Conservation (phyloP, 305 asterid species). For the Lippia alba region DNA sequence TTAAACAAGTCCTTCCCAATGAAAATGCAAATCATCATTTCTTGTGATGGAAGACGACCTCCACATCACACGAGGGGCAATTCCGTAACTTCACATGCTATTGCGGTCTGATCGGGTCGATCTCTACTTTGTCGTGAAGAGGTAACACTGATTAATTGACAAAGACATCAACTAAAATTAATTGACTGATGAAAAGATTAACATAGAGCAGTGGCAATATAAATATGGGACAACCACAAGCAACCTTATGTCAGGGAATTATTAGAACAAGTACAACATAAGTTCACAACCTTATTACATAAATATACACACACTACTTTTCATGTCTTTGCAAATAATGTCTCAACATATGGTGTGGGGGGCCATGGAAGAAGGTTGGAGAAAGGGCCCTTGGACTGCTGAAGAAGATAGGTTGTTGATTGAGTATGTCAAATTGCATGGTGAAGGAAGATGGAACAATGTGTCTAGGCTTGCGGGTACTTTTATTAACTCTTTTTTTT, state of each 20-base stretch:
- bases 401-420: conserved; percentile 79
- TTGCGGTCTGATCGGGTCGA: conserved; percentile 32
- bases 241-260: conserved; percentile 59
- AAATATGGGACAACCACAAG: conserved; percentile 51
- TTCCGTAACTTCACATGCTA: conserved; percentile 33
- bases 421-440: conserved; percentile 74
- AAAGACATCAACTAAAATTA: conserved; percentile 42
- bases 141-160: conserved; percentile 46
- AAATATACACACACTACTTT: neutral
- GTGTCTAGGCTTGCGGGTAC: conserved; percentile 74
- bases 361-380: conserved; percentile 67
- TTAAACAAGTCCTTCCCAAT: too few species aligned
- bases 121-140: conserved; percentile 37
- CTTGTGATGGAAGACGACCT: neutral
- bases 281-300: conserved; percentile 12
- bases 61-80: conserved; percentile 7
- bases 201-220: conserved; percentile 43
- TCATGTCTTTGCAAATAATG: conserved; percentile 53
- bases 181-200: conserved; percentile 37
- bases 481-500: too few species aligned
- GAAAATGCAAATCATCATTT: neutral
- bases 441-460: conserved; percentile 94
- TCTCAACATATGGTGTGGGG: conserved; percentile 58
- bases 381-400: conserved; percentile 94
- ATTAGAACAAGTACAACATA: conserved; percentile 39